phyloP scores from a whole-genome alignment of 164 flowering plant species.

The Sextonia rubra region DNA sequence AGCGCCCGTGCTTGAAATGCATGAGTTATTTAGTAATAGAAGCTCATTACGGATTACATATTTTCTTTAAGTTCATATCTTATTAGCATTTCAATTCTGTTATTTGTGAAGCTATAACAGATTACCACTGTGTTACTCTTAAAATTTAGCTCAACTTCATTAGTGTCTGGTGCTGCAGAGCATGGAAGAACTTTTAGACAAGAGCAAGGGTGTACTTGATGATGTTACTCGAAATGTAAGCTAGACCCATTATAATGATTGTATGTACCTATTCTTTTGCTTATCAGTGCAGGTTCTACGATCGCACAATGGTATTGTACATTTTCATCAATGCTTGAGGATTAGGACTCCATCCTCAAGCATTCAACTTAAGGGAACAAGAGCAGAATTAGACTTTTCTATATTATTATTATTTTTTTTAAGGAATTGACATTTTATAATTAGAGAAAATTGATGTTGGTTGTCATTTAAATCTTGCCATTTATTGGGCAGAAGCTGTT shows the following conservation, averaged over 20 bases:
- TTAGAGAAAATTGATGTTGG: too few relatives aligned
- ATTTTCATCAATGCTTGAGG: too few relatives aligned
- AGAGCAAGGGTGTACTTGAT: constrained; percentile 19
- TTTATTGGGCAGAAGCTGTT: too few relatives aligned
- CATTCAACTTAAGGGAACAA: too few relatives aligned
- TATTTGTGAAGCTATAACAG: background rate
- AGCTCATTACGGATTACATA: background rate
- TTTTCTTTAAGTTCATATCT: background rate
- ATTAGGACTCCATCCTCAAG: too few relatives aligned
- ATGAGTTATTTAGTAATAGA: background rate
- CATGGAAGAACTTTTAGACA: constrained; percentile 47
- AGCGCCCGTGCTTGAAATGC: background rate
- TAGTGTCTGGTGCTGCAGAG: constrained; percentile 35
- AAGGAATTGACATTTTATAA: too few relatives aligned
- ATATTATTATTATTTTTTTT: too few relatives aligned
- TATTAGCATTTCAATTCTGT: background rate
- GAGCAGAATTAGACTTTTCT: too few relatives aligned
- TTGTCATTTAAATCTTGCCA: too few relatives aligned
- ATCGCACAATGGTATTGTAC: too few relatives aligned
- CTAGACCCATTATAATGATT: background rate
- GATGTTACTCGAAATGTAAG: constrained; percentile 31
- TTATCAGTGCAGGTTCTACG: too few relatives aligned
- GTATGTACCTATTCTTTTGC: too few relatives aligned
- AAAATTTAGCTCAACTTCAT: constrained; percentile 1
- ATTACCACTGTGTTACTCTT: background rate